A percentile compares a stretch with the other conserved stretches of the same genome.
Conservation (phyloP, 164 flowering plant species). For the Sextonia rubra region DNA sequence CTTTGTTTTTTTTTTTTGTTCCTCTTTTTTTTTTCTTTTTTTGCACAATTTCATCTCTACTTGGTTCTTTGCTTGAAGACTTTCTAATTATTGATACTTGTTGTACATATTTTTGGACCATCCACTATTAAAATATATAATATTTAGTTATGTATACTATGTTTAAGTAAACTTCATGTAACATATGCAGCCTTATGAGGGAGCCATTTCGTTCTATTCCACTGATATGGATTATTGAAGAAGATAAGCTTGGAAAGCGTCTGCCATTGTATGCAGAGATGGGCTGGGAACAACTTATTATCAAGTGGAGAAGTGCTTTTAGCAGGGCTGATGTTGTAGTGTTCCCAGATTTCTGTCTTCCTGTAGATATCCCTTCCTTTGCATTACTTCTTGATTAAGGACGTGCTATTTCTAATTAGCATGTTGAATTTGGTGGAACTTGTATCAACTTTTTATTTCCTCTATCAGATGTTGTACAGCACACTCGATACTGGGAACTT, state of each 20-base stretch:
- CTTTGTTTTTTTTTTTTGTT: too few species aligned
- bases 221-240: slow-evolving; percentile 86
- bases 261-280: slow-evolving; percentile 55
- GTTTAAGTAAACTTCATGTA: slow-evolving; percentile 31
- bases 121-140: too few species aligned
- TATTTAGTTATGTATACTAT: background rate
- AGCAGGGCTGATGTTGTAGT: slow-evolving; percentile 79
- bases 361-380: slow-evolving; percentile 41
- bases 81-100: too few species aligned
- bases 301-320: slow-evolving; percentile 71
- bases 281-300: slow-evolving; percentile 60
- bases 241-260: slow-evolving; percentile 73
- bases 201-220: slow-evolving; percentile 94
- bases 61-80: too few species aligned
- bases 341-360: slow-evolving; percentile 74
- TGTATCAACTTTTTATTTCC: slow-evolving; percentile 1
- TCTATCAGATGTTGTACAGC: slow-evolving; percentile 85
- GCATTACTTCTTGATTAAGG: background rate
- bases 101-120: too few species aligned
- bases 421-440: background rate
- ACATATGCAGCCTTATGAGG: slow-evolving; percentile 96
- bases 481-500: slow-evolving; percentile 91
- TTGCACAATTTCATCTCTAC: too few species aligned
- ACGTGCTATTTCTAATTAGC: background rate
- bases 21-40: too few species aligned